Evolutionary conservation across 148 eudicot species (phyloP).

Genomic region (Agrostemma githago): DNA sequence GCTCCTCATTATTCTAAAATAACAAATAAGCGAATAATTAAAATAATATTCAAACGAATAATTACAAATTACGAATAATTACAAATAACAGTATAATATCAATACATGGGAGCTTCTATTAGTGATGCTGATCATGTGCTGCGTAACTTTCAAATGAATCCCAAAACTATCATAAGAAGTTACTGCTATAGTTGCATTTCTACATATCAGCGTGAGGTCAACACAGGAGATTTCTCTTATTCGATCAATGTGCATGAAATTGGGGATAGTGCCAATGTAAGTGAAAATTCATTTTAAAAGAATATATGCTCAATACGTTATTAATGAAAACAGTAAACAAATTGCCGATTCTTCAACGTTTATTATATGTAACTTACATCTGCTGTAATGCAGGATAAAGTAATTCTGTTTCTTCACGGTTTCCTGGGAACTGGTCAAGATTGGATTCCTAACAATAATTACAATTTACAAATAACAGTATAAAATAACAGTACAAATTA

Average conservation of each 20-base stretch:
- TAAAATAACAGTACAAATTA: too few species aligned
- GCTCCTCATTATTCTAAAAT: too few species aligned
- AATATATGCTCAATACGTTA: neutral
- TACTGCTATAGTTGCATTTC: constrained; percentile 27
- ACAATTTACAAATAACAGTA: too few species aligned
- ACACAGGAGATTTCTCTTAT: constrained; percentile 37
- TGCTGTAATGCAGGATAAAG: constrained; percentile 48
- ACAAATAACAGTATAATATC: too few species aligned
- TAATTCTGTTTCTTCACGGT: constrained; percentile 85
- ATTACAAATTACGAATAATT: too few species aligned
- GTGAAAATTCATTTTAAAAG: constrained; percentile 18
- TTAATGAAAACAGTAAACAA: neutral
- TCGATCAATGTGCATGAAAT: constrained; percentile 58
- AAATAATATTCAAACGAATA: too few species aligned
- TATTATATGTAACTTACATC: neutral
- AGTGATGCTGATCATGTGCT: constrained; percentile 49
- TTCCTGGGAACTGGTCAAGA: constrained; percentile 82
- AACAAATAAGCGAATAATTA: too few species aligned
- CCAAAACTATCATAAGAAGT: constrained; percentile 35
- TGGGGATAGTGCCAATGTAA: constrained; percentile 58
- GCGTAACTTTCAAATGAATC: constrained; percentile 41
- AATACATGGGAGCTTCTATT: constrained; percentile 56
- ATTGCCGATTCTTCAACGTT: neutral
- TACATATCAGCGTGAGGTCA: constrained; percentile 44
- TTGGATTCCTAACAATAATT: too few species aligned